A percentile compares a stretch with the other conserved stretches of the same genome.
These are phyloP conservation scores for Heterobasidion irregulare DNA, from an alignment of 1,284 basidiomycete species.

Conservation along the genomic window DNA sequence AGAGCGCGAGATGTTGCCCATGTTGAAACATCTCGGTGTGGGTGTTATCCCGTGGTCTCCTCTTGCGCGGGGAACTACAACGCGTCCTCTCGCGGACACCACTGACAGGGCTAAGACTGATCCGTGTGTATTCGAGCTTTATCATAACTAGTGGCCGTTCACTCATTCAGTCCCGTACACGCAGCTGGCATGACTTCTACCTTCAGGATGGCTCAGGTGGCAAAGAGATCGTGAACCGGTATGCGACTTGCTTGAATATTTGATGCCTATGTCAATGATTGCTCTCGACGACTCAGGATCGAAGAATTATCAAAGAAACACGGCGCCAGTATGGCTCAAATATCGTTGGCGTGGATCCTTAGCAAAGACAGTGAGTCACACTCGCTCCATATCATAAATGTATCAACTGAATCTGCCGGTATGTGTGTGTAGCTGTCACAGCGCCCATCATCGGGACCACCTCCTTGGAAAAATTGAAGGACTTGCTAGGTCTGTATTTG, in stretches of 20 bases:
- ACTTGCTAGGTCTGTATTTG: conserved; percentile 16
- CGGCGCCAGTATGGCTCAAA: conserved; percentile 27
- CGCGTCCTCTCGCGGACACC: conserved; percentile 19
- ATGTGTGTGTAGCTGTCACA: conserved; percentile 11
- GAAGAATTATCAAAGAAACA: conserved; percentile 26
- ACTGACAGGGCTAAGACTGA: conserved; percentile 18
- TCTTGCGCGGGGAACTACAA: conserved; percentile 26
- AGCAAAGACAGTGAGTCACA: conserved; percentile 14
- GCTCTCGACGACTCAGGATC: conserved; percentile 17
- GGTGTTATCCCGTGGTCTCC: conserved; percentile 30
- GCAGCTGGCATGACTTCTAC: neutral
- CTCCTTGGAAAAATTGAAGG: conserved; percentile 21
- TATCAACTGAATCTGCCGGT: too few relatives aligned
- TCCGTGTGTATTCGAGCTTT: conserved; percentile 3
- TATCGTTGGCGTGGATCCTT: conserved; percentile 27
- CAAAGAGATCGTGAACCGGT: conserved; percentile 2
- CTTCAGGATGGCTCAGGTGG: neutral
- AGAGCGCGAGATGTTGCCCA: conserved; percentile 41
- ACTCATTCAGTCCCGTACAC: neutral
- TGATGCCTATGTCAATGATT: neutral
- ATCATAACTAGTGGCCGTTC: neutral
- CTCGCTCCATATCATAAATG: neutral
- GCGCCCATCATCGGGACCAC: conserved; percentile 31
- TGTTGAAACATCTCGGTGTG: conserved; percentile 9
- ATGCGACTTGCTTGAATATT: neutral